Percentiles rank a stretch among this genome's conserved stretches.
Evolutionary conservation across 345 rosid genomes (phyloP).

Genomic region (Corchorus olitorius): DNA sequence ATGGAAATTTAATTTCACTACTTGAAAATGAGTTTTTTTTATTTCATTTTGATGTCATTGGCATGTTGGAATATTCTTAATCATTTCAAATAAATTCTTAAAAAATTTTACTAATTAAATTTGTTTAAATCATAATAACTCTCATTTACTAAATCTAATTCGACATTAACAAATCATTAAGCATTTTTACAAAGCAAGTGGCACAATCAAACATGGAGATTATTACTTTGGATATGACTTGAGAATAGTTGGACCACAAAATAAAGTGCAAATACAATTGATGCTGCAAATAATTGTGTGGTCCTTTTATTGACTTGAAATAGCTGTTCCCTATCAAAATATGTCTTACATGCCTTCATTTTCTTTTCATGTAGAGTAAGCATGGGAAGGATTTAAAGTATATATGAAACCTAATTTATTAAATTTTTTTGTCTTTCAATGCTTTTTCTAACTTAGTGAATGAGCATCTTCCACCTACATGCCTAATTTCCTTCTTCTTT

Average conservation of each 20-base stretch:
- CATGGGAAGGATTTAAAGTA: slow-evolving; percentile 17
- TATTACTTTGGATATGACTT: slow-evolving; percentile 11
- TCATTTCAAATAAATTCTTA: background rate
- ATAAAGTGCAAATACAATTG: slow-evolving; percentile 32
- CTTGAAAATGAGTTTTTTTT: too few species aligned
- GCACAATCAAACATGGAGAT: slow-evolving; percentile 11
- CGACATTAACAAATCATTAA: background rate
- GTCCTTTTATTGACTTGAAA: slow-evolving; percentile 30
- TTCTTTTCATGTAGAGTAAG: slow-evolving; percentile 1
- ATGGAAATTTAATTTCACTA: background rate
- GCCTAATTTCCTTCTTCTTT: background rate
- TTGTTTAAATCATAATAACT: background rate
- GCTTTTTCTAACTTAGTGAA: background rate
- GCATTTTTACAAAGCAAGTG: background rate
- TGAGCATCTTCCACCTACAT: slow-evolving; percentile 10
- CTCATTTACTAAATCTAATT: background rate
- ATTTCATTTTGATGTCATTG: too few species aligned
- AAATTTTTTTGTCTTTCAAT: background rate
- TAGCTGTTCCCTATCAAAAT: slow-evolving; percentile 7
- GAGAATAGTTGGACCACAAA: slow-evolving; percentile 44
- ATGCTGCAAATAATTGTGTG: slow-evolving; percentile 34
- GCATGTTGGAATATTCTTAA: too few species aligned
- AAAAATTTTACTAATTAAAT: background rate
- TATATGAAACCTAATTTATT: background rate
- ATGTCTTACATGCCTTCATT: slow-evolving; percentile 1